These are phyloP conservation scores for Rheum nobile DNA, from an alignment of 148 eudicot species.

Conservation along the genomic window DNA sequence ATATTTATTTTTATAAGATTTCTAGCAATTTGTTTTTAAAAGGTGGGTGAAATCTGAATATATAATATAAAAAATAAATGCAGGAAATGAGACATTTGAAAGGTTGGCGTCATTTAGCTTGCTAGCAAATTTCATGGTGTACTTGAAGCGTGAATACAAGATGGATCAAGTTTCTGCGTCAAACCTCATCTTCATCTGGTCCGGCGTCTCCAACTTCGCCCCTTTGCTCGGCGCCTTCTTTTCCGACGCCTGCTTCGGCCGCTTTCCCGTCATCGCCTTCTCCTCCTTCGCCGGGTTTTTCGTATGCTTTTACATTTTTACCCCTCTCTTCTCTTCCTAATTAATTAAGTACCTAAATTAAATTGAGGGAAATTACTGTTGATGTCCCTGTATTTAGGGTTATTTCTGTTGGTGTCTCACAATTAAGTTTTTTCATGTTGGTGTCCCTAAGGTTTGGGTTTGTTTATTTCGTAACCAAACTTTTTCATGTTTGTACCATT, in stretches of 20 bases:
- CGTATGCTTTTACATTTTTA: constrained; percentile 26
- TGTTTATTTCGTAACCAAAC: too few species aligned
- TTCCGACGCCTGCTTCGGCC: constrained; percentile 67
- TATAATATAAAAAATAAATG: too few species aligned
- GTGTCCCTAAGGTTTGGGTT: too few species aligned
- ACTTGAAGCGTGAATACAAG: constrained; percentile 46
- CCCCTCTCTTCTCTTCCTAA: background rate
- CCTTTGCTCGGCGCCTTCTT: constrained; percentile 77
- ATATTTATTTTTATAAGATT: too few species aligned
- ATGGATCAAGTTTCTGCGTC: constrained; percentile 75
- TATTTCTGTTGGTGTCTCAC: too few species aligned
- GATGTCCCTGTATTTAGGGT: too few species aligned
- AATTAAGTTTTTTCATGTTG: too few species aligned
- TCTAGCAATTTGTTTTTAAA: too few species aligned
- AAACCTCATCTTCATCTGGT: constrained; percentile 46
- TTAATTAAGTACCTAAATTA: too few species aligned
- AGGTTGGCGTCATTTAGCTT: constrained; percentile 70
- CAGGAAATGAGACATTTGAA: constrained; percentile 89
- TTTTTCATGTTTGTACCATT: too few species aligned
- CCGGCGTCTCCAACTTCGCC: constrained; percentile 43
- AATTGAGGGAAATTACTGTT: too few species aligned
- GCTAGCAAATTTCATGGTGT: constrained; percentile 65
- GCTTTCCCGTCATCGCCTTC: constrained; percentile 50
- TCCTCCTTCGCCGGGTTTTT: constrained; percentile 41
- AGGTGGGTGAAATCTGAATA: too few species aligned